A percentile compares a stretch with the other conserved stretches of the same genome.
These are phyloP conservation scores for Paracamarosporium sp. DNA, from an alignment of 2,329 filamentous ascomycete species.

Conservation along the genomic window DNA sequence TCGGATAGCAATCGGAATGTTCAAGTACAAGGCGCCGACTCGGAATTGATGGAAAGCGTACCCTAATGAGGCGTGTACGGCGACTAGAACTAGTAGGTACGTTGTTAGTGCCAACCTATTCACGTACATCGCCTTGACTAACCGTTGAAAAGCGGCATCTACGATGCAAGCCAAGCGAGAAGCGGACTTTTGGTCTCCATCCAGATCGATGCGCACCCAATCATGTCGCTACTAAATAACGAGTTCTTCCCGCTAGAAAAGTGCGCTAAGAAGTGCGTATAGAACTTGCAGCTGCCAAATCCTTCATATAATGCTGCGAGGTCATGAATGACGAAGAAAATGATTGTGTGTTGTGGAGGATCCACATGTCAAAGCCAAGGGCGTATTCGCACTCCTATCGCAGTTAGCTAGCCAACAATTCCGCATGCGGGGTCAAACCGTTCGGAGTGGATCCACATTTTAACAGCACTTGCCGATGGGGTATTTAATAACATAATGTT, in stretches of 20 bases:
- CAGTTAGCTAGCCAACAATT: constrained; percentile 5
- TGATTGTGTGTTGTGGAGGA: too few species aligned
- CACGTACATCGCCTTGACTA: neutral
- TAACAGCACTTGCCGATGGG: neutral
- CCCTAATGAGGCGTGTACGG: neutral
- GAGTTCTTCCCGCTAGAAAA: neutral
- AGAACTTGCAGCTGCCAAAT: neutral
- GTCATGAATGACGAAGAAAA: neutral
- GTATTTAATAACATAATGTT: neutral
- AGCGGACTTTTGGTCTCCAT: neutral
- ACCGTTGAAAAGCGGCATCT: neutral
- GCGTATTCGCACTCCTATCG: constrained; percentile 5
- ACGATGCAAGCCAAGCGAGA: neutral
- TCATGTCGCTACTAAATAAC: neutral
- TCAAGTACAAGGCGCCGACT: neutral
- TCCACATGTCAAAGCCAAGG: neutral
- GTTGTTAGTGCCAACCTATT: too few species aligned
- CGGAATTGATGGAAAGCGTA: neutral
- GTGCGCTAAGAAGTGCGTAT: neutral
- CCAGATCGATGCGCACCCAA: neutral
- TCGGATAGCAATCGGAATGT: neutral
- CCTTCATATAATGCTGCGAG: neutral
- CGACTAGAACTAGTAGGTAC: neutral
- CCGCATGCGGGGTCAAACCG: constrained; percentile 1
- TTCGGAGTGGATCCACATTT: constrained; percentile 1